These are phyloP conservation scores for Cymodocea nodosa DNA, from an alignment of 116 monocot species.

Conservation along the genomic window DNA sequence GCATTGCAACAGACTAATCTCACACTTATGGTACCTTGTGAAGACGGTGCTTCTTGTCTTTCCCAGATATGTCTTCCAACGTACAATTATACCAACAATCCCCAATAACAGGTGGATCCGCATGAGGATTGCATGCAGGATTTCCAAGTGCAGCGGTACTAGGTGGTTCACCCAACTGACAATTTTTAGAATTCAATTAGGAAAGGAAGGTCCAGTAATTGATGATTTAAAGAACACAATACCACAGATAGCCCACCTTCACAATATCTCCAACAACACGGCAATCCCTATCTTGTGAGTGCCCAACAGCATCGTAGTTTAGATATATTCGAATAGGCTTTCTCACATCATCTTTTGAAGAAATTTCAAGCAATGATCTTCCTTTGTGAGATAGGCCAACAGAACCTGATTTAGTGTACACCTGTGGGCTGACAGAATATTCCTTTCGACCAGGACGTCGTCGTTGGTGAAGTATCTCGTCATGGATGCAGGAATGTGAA, in stretches of 20 bases:
- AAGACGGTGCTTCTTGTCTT: conserved; percentile 83
- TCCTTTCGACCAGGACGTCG: conserved; percentile 72
- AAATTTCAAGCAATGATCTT: conserved; percentile 54
- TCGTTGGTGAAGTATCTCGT: conserved; percentile 83
- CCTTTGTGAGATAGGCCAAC: conserved; percentile 16
- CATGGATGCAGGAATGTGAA: conserved; percentile 96
- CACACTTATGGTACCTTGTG: conserved; percentile 46
- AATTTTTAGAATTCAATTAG: conserved; percentile 1
- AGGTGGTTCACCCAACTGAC: conserved; percentile 87
- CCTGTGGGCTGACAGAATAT: conserved; percentile 86
- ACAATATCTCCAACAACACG: conserved; percentile 71
- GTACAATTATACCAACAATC: conserved; percentile 99
- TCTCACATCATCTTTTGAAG: conserved; percentile 28
- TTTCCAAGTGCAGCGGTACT: conserved; percentile 19
- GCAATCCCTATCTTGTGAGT: conserved; percentile 83
- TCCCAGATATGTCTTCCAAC: conserved; percentile 72
- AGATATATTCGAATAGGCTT: conserved; percentile 85
- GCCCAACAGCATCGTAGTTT: conserved; percentile 97
- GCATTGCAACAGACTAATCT: neutral
- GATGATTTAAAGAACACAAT: neutral
- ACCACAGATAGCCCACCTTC: conserved; percentile 33
- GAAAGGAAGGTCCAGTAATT: neutral
- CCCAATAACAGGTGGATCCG: conserved; percentile 64
- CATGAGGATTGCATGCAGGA: conserved; percentile 69
- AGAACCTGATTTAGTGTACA: conserved; percentile 31